Base-by-base conservation (phyloP, 495 filamentous ascomycete genomes). In the Acidiella bohemica region DNA sequence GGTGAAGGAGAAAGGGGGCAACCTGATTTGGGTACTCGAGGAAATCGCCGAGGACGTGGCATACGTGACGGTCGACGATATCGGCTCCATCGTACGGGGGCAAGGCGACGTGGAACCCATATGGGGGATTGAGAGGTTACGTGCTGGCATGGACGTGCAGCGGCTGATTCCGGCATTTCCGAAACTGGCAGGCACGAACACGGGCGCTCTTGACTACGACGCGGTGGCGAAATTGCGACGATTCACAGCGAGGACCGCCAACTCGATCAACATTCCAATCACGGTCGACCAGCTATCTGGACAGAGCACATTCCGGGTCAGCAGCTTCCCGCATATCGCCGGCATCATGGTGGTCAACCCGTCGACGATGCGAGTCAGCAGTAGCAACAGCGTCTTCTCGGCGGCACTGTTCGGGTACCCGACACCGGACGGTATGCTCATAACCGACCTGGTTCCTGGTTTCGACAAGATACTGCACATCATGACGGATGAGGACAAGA, bases 41-140 rank as follows among this genome's bases (percentile, higher is more conserved):
- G 90, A 97, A 59, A 95, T 97, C 38, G 84, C 84, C 39, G 90
- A 97, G 64, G 86, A 97, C 55, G 76, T 88, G 25, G 85, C 81
- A 20, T 68, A 69, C 40, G 50, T 97, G 8, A 68, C 57, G 19
- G 68, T 85, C 18, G 84, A 88, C 51, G 71, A 79, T 28, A 73
- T 80, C 20, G 85, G 84, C 36, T 68, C 70, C 25, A 67, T 94
- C 12, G 64, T 70, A 12, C 72, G 68, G 32, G 68, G 77, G 17
- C 67, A 71, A 11, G 90, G 90, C 19, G 72, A 78, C 28, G 69
- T 71, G 1, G 75, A 72, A 16, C 71, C 76, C 12, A 84, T 95
- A 32, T 95, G 86, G 79, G 86, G 88, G 17, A 69, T 77, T 14
- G 71, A 76, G 18, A 56, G 74, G 30, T 59, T 81, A 13, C 60